These are phyloP conservation scores for Lentinula detonsa DNA, from an alignment of 768 basidiomycete genomes.

Conservation along the genomic window DNA sequence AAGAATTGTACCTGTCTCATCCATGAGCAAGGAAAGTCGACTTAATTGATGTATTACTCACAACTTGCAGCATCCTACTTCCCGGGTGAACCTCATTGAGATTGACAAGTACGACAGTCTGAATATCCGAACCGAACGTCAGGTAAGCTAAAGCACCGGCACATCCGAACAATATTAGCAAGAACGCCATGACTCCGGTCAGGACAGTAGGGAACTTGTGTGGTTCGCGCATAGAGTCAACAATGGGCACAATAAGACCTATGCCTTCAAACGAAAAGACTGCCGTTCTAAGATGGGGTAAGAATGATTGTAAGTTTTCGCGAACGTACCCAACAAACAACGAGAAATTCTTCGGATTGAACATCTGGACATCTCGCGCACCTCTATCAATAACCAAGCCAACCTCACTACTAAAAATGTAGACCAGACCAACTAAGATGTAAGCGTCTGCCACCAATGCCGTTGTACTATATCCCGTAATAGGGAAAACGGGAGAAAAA, in stretches of 20 bases:
- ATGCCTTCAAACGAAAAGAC: slow-evolving; percentile 99
- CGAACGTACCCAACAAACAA: slow-evolving; percentile 78
- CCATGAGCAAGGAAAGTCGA: neutral
- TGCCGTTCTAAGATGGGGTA: slow-evolving; percentile 58
- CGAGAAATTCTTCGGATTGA: slow-evolving; percentile 87
- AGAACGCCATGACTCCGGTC: slow-evolving; percentile 87
- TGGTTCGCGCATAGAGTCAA: slow-evolving; percentile 95
- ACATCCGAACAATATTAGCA: slow-evolving; percentile 82
- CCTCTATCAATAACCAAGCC: slow-evolving; percentile 61
- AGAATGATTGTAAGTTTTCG: neutral
- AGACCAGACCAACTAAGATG: slow-evolving; percentile 82
- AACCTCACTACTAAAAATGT: slow-evolving; percentile 86
- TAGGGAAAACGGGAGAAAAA: slow-evolving; percentile 88
- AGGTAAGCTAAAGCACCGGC: slow-evolving; percentile 83
- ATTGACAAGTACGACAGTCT: slow-evolving; percentile 95
- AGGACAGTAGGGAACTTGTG: slow-evolving; percentile 86
- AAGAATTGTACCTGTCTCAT: slow-evolving; percentile 64
- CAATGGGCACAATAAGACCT: slow-evolving; percentile 93
- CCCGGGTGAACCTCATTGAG: slow-evolving; percentile 51
- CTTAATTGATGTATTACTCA: slow-evolving; percentile 31
- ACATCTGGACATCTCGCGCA: slow-evolving; percentile 73
- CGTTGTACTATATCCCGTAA: slow-evolving; percentile 86
- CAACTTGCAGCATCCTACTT: slow-evolving; percentile 83
- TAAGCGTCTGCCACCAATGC: slow-evolving; percentile 93
- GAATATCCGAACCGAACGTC: slow-evolving; percentile 80